Conservation (phyloP, 768 basidiomycete species). For the Amyloporia xantha region DNA sequence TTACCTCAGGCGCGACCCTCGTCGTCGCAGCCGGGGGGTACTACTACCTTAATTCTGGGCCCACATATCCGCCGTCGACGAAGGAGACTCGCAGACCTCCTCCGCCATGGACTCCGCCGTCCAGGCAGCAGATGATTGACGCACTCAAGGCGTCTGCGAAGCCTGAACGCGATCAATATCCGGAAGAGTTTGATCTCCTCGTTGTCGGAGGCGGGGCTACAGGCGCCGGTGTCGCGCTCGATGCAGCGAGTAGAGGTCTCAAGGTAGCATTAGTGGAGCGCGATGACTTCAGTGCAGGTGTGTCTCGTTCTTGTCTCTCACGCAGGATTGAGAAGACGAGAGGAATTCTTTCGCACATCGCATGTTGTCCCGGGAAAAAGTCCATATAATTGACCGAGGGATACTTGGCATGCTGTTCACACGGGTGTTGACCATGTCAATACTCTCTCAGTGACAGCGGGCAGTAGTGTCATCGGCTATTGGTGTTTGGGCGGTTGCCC, state of each 20-base stretch:
- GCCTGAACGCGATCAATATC: constrained; percentile 27
- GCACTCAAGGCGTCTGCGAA: constrained; percentile 41
- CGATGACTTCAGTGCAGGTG: constrained; percentile 87
- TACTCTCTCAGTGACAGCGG: too few species aligned
- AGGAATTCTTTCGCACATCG: not conserved
- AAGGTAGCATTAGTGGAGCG: constrained; percentile 91
- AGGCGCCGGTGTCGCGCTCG: constrained; percentile 93
- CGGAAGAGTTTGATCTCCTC: constrained; percentile 65
- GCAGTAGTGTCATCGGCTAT: too few species aligned
- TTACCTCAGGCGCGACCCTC: constrained; percentile 46
- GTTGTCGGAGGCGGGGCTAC: constrained; percentile 94
- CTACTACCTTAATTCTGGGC: constrained; percentile 70
- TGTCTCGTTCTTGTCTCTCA: not conserved
- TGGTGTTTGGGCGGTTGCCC: too few species aligned
- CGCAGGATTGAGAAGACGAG: too few species aligned
- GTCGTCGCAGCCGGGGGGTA: constrained; percentile 54
- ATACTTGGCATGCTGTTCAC: too few species aligned
- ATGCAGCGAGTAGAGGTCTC: constrained; percentile 87
- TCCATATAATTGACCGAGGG: too few species aligned
- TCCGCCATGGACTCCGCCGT: constrained; percentile 73
- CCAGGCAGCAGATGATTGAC: constrained; percentile 57
- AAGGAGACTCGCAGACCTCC: constrained; percentile 63
- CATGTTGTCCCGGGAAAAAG: not conserved
- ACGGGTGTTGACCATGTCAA: too few species aligned
- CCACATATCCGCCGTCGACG: constrained; percentile 57